Evolutionary conservation across 106 monocot species (phyloP), one percentile per base, ranked within the genome.

Genomic region (Gastrodia elata): DNA sequence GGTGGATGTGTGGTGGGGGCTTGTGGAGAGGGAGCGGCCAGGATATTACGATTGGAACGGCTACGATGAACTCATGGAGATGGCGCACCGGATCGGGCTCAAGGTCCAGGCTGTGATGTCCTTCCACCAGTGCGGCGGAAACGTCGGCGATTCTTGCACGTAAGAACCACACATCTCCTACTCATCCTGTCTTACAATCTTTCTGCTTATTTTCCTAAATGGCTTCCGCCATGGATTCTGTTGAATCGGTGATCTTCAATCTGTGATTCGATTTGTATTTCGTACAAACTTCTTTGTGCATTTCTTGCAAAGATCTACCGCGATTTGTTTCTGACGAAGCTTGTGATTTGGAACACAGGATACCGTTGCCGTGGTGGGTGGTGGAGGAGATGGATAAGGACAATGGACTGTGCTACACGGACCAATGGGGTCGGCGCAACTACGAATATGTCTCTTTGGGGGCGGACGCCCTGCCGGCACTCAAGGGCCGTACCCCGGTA

Each of bases 1-100:
- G 95, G 87, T 92, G 71, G 95, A 96, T 69, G 95, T 96, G 11
- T 96, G 95, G 95, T 96, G 95, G 95, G 96, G 96, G n/a, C 59
- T 92, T 13, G 92, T 83, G 70, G 92, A 96, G 87, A 74, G 68
- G 75, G 92, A 90, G 27, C 49, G 73, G 27, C 87, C 96, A 18
- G 82, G 82, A 39, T 75, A 73, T 56, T 96, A 96, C 76, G 83
- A 88, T 33, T 96, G 89, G 89, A 68, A 48, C 37, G 87, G 89
- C 7, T 96, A 92, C 79, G 49, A 55, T 49, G 87, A 90, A 43
- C 80, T 96, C 33, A 78, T 88, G 86, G 84, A 89, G 58, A 84
- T 92, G 87, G 87, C 81, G 20, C 40, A 35, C 27, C 59, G 77
- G 39, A 55, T 77, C 36, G 92, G 89, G 8, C 81, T 96, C 52